A percentile compares a stretch with the other conserved stretches of the same genome.
These are phyloP conservation scores for Leishmania arabica DNA, from an alignment of 208 protist genomes.

Conservation along the genomic window DNA sequence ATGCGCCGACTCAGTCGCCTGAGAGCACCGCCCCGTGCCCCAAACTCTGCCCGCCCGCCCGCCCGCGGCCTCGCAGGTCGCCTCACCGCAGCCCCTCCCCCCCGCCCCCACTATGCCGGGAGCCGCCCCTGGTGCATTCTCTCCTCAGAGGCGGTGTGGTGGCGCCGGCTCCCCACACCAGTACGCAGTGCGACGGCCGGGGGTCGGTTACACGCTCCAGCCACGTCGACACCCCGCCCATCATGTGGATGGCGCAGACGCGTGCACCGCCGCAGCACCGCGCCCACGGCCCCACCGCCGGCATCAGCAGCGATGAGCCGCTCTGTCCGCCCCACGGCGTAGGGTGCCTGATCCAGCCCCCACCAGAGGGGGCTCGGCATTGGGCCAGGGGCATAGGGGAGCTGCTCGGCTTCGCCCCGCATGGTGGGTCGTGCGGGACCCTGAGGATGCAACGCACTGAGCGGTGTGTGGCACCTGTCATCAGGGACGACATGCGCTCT, in stretches of 20 bases:
- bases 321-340: not conserved
- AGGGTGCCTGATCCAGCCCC: not conserved
- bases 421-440: not conserved
- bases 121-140: not conserved
- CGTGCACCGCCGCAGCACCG: not conserved
- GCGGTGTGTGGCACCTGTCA: not conserved
- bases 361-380: not conserved
- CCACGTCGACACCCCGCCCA: not conserved
- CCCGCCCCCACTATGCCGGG: not conserved
- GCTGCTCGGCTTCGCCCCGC: not conserved
- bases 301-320: not conserved
- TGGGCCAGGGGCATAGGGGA: not conserved
- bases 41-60: not conserved
- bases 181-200: not conserved
- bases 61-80: not conserved
- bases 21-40: not conserved
- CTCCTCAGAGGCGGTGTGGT: not conserved
- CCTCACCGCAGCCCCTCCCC: not conserved
- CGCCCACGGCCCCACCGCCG: not conserved
- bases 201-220: not conserved
- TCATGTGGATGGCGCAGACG: not conserved
- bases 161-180: not conserved
- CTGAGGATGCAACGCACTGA: not conserved
- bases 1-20: not conserved
- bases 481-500: not conserved